A percentile compares a stretch with the other conserved stretches of the same genome.
Conservation (phyloP, 192 early-diverging fungal species). For the Dissophora ornata region DNA sequence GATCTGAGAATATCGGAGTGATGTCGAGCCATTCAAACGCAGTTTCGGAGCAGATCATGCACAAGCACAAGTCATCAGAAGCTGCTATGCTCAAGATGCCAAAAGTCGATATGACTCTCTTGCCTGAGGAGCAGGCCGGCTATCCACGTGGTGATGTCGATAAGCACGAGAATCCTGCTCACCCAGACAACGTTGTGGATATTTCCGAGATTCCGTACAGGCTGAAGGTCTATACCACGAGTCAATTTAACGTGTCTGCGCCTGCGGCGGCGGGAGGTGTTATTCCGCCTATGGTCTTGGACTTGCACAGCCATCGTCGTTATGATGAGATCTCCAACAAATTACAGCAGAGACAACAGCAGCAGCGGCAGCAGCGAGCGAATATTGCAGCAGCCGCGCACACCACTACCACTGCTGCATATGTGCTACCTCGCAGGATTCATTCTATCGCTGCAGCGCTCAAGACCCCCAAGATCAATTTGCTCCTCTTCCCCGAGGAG, state of each 20-base stretch:
- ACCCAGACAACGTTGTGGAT: neutral
- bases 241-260: neutral
- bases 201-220: constrained; percentile 1
- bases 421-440: too few species aligned
- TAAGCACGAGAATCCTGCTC: neutral
- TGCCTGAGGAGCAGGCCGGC: constrained; percentile 24
- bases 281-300: constrained; percentile 7
- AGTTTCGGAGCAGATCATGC: neutral
- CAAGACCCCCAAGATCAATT: constrained; percentile 2
- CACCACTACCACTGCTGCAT: neutral
- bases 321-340: neutral
- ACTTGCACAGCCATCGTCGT: constrained; percentile 6
- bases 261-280: neutral
- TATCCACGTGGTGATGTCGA: constrained; percentile 16
- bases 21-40: neutral
- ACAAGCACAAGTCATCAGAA: constrained; percentile 8
- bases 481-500: constrained; percentile 22
- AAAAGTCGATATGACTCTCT: constrained; percentile 10
- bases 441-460: constrained; percentile 21
- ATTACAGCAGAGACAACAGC: too few species aligned
- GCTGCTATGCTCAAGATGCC: constrained; percentile 19
- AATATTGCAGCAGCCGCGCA: too few species aligned
- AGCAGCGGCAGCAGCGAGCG: too few species aligned
- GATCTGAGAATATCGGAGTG: neutral
- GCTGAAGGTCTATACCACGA: neutral